Evolutionary conservation across 441 rosid genomes (phyloP).

Genomic region (Codiaeum variegatum): DNA sequence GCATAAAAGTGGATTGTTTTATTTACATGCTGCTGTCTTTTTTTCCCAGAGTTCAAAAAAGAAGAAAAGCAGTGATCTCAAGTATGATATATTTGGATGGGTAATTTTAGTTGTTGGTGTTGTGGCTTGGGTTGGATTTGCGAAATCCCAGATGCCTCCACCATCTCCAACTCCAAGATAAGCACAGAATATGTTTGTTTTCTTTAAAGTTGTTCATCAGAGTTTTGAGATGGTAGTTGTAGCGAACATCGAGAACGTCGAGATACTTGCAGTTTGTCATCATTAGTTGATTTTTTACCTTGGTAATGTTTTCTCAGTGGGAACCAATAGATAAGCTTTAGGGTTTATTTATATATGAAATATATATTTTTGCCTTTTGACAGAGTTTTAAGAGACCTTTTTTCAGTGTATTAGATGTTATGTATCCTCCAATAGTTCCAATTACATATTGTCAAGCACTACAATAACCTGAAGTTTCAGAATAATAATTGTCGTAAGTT

Average conservation of each 20-base stretch:
- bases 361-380: not conserved
- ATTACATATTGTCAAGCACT: not conserved
- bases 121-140: slow-evolving; percentile 80
- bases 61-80: slow-evolving; percentile 64
- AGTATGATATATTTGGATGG: slow-evolving; percentile 83
- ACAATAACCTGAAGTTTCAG: not conserved
- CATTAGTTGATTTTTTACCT: slow-evolving; percentile 18
- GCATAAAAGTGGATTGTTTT: slow-evolving; percentile 8
- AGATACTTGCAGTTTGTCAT: not conserved
- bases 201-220: not conserved
- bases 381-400: not conserved
- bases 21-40: not conserved
- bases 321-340: slow-evolving; percentile 16
- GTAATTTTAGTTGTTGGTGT: slow-evolving; percentile 77
- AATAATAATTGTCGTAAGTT: not conserved
- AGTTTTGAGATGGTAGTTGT: slow-evolving; percentile 10
- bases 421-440: not conserved
- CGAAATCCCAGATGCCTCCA: slow-evolving; percentile 67
- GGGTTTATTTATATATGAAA: not conserved
- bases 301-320: slow-evolving; percentile 10
- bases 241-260: slow-evolving; percentile 19
- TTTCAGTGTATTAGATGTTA: not conserved
- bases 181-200: slow-evolving; percentile 9
- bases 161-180: slow-evolving; percentile 45
- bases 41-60: slow-evolving; percentile 49